Base-by-base conservation (phyloP, 768 basidiomycete genomes). In the Trametes sanguinea region DNA sequence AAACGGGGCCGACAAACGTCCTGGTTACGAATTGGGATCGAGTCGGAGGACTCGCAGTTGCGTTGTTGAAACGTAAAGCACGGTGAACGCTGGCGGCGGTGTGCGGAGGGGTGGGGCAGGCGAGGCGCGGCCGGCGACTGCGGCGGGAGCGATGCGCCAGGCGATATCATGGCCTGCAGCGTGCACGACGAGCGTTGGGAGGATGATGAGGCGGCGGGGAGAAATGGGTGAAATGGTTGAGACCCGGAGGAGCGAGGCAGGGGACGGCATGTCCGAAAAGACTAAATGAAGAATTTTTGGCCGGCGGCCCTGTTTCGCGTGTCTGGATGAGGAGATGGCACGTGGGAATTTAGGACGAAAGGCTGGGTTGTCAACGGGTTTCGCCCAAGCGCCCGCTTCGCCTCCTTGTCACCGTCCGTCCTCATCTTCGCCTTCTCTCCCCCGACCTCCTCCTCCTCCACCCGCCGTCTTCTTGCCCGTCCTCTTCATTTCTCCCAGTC, bases 361-460 rank as follows among this genome's bases (percentile, higher is more conserved):
- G 55, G 42, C 58, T 64, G 58, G 63, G 63, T 60, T 65, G 64
- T 55, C 64, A 63, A 65, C 61, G 57, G 46, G 60, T 56, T 65
- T 67, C 64, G 58, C 27, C 47, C 54, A 64, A 52, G 63, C 58
- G 63, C 63, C 58, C 50, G 50, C 48, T 45, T 56, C 58, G 58
- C 58, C 48, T 52, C 30, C 58, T 64, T 57, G 58, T 60, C 58
- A 53, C 54, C 58, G 48, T 59, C 50, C 57, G 58, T 64, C 63
- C 63, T 64, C 63, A 60, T 64, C 63, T 64, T 59, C 57, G 57
- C 57, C 60, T 43, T 43, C 51, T 65, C 64, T 62, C 53, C 64
- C 56, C 53, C 64, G 56, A 48, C 64, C 61, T 53, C 54, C 56
- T 54, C 64, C 54, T 57, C 52, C 42, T 43, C 42, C 56, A 46